A percentile compares a stretch with the other conserved stretches of the same genome.
Conservation (phyloP, 768 basidiomycete genomes). For the Boletus fagicola region DNA sequence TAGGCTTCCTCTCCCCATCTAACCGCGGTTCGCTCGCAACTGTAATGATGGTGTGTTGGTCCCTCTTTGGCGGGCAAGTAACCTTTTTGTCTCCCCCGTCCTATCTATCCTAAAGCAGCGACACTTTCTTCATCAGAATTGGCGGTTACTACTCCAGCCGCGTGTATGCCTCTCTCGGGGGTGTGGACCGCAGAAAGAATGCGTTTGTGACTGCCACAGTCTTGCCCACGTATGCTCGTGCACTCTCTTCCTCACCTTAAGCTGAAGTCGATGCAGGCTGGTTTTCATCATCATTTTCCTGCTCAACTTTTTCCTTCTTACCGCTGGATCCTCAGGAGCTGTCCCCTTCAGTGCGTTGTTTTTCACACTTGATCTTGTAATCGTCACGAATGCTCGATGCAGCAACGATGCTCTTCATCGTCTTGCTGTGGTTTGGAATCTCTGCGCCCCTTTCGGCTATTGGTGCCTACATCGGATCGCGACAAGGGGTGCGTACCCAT, state of each 20-base stretch:
- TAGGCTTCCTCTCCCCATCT: conserved; percentile 93
- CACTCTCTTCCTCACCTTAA: not conserved
- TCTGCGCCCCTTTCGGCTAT: conserved; percentile 85
- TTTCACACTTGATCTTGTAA: not conserved
- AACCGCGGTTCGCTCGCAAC: conserved; percentile 94
- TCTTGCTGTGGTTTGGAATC: conserved; percentile 90
- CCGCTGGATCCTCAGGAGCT: conserved; percentile 87
- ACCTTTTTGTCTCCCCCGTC: not conserved
- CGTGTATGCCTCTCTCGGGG: conserved; percentile 71
- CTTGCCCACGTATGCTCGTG: conserved; percentile 69
- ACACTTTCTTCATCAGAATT: conserved; percentile 45
- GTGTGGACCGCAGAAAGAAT: conserved; percentile 74
- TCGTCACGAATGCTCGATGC: not conserved
- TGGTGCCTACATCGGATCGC: conserved; percentile 83
- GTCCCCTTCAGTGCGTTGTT: conserved; percentile 79
- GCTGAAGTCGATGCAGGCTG: conserved; percentile 44
- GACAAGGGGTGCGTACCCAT: conserved; percentile 67
- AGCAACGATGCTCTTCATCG: conserved; percentile 84
- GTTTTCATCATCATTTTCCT: conserved; percentile 85
- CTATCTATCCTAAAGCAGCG: not conserved
- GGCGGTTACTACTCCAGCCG: conserved; percentile 88
- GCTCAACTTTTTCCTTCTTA: conserved; percentile 86
- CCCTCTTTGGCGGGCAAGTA: conserved; percentile 79
- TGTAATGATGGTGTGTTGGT: conserved; percentile 68
- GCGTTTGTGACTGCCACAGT: conserved; percentile 86